A percentile compares a stretch with the other conserved stretches of the same genome.
Evolutionary conservation across 805 yeast genomes (phyloP).

Genomic region (Lachancea waltii): DNA sequence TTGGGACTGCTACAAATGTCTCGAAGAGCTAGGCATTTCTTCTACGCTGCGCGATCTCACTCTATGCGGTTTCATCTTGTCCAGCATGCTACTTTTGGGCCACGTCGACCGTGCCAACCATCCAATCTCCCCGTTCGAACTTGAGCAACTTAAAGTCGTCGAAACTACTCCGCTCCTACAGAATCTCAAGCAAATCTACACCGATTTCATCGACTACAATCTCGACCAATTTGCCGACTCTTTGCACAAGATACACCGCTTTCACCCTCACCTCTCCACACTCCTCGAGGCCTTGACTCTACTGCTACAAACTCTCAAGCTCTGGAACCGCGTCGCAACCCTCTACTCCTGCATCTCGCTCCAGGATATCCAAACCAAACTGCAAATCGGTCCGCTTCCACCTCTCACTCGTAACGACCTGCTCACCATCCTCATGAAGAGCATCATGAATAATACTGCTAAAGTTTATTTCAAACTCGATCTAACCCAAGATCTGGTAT

Average conservation of each 20-base stretch:
- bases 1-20: conserved; percentile 16
- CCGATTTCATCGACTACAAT: conserved; percentile 13
- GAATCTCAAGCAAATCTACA: conserved; percentile 14
- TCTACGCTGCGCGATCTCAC: conserved; percentile 19
- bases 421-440: conserved; percentile 25
- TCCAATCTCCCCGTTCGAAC: conserved; percentile 27
- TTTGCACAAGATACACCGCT: conserved; percentile 11
- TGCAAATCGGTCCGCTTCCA: conserved; percentile 9
- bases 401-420: conserved; percentile 21
- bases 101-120: conserved; percentile 7
- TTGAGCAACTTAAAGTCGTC: conserved; percentile 24
- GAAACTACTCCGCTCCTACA: conserved; percentile 12
- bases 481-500: conserved; percentile 22
- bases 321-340: conserved; percentile 26
- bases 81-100: conserved; percentile 18
- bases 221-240: conserved; percentile 11
- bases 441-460: conserved; percentile 25
- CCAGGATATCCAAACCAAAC: conserved; percentile 17
- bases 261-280: conserved; percentile 9
- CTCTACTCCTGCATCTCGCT: conserved; percentile 27
- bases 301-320: conserved; percentile 17
- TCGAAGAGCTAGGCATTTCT: conserved; percentile 16
- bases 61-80: conserved; percentile 20
- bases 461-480: conserved; percentile 26
- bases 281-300: conserved; percentile 15